A percentile compares a stretch with the other conserved stretches of the same genome.
These are phyloP conservation scores for Fusarium camptoceras DNA, from an alignment of 2,329 filamentous ascomycete species.

Conservation along the genomic window DNA sequence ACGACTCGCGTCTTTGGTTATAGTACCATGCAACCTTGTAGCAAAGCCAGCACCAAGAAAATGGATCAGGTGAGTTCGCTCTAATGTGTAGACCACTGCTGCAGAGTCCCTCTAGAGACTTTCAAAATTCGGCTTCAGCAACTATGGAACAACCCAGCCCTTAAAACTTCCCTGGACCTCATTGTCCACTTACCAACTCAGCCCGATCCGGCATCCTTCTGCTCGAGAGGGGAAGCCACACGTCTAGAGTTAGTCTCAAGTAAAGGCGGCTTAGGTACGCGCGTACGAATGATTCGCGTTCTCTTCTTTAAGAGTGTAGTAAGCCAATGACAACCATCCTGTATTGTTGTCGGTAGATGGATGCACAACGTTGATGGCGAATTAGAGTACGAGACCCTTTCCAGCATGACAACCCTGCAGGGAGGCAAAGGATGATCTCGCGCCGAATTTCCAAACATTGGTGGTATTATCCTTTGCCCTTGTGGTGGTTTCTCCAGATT, in stretches of 20 bases:
- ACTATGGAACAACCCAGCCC: not conserved
- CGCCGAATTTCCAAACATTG: not conserved
- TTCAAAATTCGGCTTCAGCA: not conserved
- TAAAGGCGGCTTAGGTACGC: not conserved
- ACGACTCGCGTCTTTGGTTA: not conserved
- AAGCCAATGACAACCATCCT: not conserved
- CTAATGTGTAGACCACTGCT: not conserved
- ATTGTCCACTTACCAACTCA: not conserved
- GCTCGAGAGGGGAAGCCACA: not conserved
- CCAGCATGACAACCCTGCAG: not conserved
- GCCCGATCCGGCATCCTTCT: conserved; percentile 11
- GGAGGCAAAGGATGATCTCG: not conserved
- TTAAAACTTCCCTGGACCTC: not conserved
- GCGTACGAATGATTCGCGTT: conserved; percentile 5
- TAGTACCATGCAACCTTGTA: not conserved
- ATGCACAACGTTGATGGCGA: not conserved
- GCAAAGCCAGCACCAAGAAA: not conserved
- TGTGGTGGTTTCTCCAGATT: not conserved
- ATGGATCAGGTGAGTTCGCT: not conserved
- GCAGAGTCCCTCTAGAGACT: not conserved
- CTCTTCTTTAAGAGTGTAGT: not conserved
- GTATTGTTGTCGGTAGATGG: not conserved
- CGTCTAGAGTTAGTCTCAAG: conserved; percentile 4
- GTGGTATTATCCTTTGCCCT: not conserved
- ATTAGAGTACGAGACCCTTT: not conserved